phyloP scores from a whole-genome alignment of 2,329 filamentous ascomycete genomes.

The Thermoascus crustaceus region DNA sequence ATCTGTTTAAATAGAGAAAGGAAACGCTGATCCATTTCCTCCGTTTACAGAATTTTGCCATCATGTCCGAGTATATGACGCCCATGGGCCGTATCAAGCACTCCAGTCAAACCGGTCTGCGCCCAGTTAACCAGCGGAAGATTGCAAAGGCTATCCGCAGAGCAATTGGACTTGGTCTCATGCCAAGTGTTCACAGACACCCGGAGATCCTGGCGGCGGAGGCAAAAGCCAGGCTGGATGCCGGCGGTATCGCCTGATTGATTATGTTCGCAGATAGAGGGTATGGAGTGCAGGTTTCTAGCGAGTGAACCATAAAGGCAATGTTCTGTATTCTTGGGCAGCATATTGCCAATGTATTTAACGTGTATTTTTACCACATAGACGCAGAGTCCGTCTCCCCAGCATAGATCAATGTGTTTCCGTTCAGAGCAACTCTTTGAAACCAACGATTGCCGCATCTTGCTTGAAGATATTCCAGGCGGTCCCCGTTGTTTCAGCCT shows the following conservation, averaged over 20 bases:
- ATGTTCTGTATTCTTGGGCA: too few relatives aligned
- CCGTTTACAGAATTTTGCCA: slow-evolving; percentile 67
- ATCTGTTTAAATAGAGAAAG: slow-evolving; percentile 1
- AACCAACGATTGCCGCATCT: too few relatives aligned
- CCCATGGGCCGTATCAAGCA: slow-evolving; percentile 77
- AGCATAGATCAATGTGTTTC: too few relatives aligned
- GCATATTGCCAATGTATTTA: too few relatives aligned
- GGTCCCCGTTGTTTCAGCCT: too few relatives aligned
- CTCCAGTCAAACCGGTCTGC: slow-evolving; percentile 65
- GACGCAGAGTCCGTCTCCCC: too few relatives aligned
- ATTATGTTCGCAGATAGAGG: background rate
- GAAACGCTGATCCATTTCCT: slow-evolving; percentile 7
- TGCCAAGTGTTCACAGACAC: slow-evolving; percentile 85
- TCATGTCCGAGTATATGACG: slow-evolving; percentile 84
- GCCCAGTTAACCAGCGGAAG: slow-evolving; percentile 83
- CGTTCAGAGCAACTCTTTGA: too few relatives aligned
- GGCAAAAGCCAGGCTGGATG: slow-evolving; percentile 21
- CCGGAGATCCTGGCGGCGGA: slow-evolving; percentile 61
- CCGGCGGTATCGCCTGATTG: slow-evolving; percentile 2
- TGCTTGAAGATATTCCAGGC: too few relatives aligned
- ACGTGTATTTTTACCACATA: too few relatives aligned
- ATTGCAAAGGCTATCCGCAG: slow-evolving; percentile 88
- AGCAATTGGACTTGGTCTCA: slow-evolving; percentile 79
- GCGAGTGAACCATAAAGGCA: too few relatives aligned
- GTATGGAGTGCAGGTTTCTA: too few relatives aligned